These are phyloP conservation scores for Chrysochromulina parva DNA, from an alignment of 78 protist genomes.

Conservation along the genomic window DNA sequence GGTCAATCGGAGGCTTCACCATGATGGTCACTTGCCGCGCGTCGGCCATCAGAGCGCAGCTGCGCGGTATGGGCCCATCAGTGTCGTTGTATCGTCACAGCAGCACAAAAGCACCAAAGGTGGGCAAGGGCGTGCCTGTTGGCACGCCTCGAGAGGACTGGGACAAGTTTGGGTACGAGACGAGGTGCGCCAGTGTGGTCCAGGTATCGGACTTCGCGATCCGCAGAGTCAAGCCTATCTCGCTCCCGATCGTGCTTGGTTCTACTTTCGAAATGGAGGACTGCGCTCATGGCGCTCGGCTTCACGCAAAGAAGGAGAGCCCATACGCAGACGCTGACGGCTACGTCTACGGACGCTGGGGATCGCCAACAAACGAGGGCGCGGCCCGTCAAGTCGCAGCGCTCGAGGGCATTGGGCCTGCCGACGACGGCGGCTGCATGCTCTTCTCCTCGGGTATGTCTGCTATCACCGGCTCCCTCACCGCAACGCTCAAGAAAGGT, in stretches of 20 bases:
- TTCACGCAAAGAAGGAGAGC: not conserved
- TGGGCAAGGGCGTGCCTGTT: too few species aligned
- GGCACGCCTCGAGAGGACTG: too few species aligned
- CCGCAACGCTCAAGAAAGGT: slow-evolving; percentile 52
- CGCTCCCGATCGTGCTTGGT: not conserved
- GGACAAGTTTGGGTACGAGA: too few species aligned
- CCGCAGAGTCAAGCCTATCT: not conserved
- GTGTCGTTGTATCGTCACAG: too few species aligned
- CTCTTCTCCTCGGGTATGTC: slow-evolving; percentile 69
- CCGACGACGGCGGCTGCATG: not conserved
- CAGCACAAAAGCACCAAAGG: too few species aligned
- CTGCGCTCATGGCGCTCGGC: not conserved
- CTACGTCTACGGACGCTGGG: not conserved
- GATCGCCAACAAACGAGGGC: slow-evolving; percentile 59
- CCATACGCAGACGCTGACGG: not conserved
- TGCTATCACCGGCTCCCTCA: slow-evolving; percentile 49
- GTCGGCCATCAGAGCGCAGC: too few species aligned
- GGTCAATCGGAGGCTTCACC: too few species aligned
- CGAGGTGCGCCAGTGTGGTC: not conserved
- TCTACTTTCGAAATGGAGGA: not conserved
- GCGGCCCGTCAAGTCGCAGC: slow-evolving; percentile 37
- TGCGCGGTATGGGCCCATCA: too few species aligned
- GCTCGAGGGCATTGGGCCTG: slow-evolving; percentile 47
- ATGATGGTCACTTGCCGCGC: too few species aligned
- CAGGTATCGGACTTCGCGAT: not conserved